Percentiles rank a stretch among this genome's conserved stretches.
Evolutionary conservation across 1,284 basidiomycete genomes (phyloP).

Genomic region (Apiotrichum mycotoxinovorans): DNA sequence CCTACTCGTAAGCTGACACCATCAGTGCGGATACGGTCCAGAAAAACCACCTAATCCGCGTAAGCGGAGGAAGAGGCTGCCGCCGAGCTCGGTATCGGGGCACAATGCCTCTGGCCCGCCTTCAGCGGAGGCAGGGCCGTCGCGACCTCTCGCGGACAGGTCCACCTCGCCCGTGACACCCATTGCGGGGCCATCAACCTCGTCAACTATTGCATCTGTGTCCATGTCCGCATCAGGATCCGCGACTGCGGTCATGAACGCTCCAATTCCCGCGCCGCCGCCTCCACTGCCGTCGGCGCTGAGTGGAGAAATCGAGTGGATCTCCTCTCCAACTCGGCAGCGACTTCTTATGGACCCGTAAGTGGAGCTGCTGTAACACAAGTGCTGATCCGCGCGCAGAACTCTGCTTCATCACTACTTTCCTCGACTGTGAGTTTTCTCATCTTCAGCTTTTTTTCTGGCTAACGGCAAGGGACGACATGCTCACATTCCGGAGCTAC

Average conservation of each 20-base stretch:
- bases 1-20: neutral
- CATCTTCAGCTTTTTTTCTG: neutral
- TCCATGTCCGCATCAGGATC: neutral
- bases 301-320: slow-evolving; percentile 15
- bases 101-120: neutral
- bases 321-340: slow-evolving; percentile 14
- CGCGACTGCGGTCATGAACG: neutral
- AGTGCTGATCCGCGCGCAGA: neutral
- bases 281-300: neutral
- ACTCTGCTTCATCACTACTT: slow-evolving; percentile 7
- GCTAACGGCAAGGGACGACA: slow-evolving; percentile 31
- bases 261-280: neutral
- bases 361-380: slow-evolving; percentile 15
- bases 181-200: neutral
- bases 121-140: neutral
- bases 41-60: slow-evolving; percentile 21
- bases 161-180: neutral
- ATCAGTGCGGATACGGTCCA: slow-evolving; percentile 19
- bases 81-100: neutral
- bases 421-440: slow-evolving; percentile 2
- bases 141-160: neutral
- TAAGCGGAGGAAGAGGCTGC: slow-evolving; percentile 7
- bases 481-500: slow-evolving; percentile 43
- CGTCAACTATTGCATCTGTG: neutral
- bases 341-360: slow-evolving; percentile 31